Base-by-base conservation (phyloP, 495 filamentous ascomycete genomes). In the Talaromyces liani region DNA sequence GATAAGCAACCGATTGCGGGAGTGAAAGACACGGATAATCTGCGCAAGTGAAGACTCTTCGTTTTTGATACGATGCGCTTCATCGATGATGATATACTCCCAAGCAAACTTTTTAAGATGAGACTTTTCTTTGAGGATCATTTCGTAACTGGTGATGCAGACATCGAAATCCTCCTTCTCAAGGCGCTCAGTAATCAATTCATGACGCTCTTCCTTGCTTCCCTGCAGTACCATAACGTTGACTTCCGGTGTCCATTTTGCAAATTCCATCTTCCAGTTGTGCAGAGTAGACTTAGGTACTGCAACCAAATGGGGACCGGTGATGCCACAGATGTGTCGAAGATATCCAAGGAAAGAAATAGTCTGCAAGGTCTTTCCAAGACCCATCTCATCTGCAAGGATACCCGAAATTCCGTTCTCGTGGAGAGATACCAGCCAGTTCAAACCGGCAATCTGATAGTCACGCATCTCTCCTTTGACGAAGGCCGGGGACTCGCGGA, bases 31-130 rank as follows among this genome's bases (percentile, higher is more conserved):
- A 63, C 95, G 91, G 65, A 99, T 97, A 62, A 98, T 95, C 68
- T 99, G 94, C 2, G 95, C 92, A 4, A 99, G 81, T 2, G 95
- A 95, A 0, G 95, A 99, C 73, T 97, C 91, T 73, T 99, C 95
- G 74, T 99, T 99, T 78, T 99, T 99, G 80, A 99, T 98, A 22
- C 95, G 91, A 72, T 99, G 95, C 4, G 95, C 95, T 67, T 99
- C 95, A 70, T 99, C 95, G 61, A 99, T 96, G 72, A 99, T 97
- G 75, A 99, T 98, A 72, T 99, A 99, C 72, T 99, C 94, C 95
- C 95, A 99, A 0, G 95, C 92, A 70, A 98, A 95, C 73, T 98
- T 98, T 78, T 95, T 95, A 54, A 99, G 76, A 69, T 96, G 91
- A 0, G 91, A 81, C 77, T 99, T 98, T 71, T 99, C 95, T 49